Base-by-base conservation (phyloP, 306 rosid genomes). In the Acmispon strigosus region DNA sequence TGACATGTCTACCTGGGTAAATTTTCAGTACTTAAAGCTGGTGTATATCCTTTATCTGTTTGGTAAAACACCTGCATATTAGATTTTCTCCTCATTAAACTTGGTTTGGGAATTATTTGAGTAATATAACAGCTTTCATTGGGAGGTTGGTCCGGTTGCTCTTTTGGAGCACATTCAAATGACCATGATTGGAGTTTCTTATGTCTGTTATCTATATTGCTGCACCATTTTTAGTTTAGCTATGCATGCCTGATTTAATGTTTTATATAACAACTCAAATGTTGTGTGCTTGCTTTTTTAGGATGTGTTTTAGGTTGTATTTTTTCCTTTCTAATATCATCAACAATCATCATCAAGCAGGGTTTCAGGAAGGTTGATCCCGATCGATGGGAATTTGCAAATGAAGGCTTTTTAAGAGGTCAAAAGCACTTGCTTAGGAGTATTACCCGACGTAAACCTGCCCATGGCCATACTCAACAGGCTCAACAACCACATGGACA, bases 361-460 rank as follows among this genome's bases (percentile, higher is more conserved):
- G 99, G 99, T 51, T 94, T 94, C 62, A 89, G 97, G 83, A 94
- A 94, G 81, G 97, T 94, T 18, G 97, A 94, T 86, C 99, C 99
- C 37, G 99, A 94, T 75, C 92, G 96, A 59, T 94, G 99, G 99
- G 99, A 94, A 78, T 94, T 94, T 82, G 99, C 99, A 39, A 89
- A 94, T 69, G 99, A 91, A 79, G 96, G 92, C 29, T 94, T 94
- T 77, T 79, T 94, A 84, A 87, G 92, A 80, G 98, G 95, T 74
- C 96, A 94, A 79, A 94, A 91, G 72, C 97, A 94, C 81, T 86
- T 89, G 83, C 97, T 94, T 57, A 87, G 39, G 96, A 86, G 60
- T 73, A 94, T 94, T 41, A 86, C 81, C 42, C 84, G 99, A 60
- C 85, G 99, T 50, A 94, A 91, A 81, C 97, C 97, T 73, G 89